Evolutionary conservation across 208 protist species (phyloP), one percentile per base, ranked within the genome.

Genomic region (Jaenimonas drosophilae): DNA sequence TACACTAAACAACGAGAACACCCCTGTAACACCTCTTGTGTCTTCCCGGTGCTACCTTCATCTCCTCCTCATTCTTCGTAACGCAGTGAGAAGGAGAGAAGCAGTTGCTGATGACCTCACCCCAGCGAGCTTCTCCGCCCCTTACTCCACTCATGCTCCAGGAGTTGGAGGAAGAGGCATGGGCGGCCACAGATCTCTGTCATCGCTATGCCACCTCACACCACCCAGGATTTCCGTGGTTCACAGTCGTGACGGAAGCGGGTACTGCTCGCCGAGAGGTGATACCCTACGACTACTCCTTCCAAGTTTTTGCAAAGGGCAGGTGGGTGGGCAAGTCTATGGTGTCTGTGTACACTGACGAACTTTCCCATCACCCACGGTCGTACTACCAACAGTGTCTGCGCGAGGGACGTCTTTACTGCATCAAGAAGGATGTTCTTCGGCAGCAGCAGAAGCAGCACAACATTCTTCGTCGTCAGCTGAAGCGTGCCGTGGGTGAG

Each of bases 291-390:
- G 60, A 83, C 41, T 95, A 77, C 49, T 68, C 65, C 24, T 96
- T 96, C 61, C 74, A 68, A 19, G 85, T 91, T 0, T 88, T 88
- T 54, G 89, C 81, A 20, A 97, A 97, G 52, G 87, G 88, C 0
- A 65, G 96, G 2, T 98, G 96, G 94, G 64, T 91, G 2, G 94
- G 91, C 20, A 64, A 59, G 1, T 40, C 37, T 0, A 36, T 97
- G n/a, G 40, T 97, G 14, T 73, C 91, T 19, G 65, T 97, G 4
- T 96, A 97, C 54, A 44, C 56, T 9, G 50, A 70, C 26, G 94
- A 98, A 44, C 91, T 97, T 14, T 47, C 62, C 0, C 80, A 88
- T 38, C 76, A 95, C 58, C 62, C 72, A 0, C 70, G 63, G 1
- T 59, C 37, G 12, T 97, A 96, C 63, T 96, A 95, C 47, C 52